Conservation (phyloP, 345 rosid species). For the Carallia brachiata region DNA sequence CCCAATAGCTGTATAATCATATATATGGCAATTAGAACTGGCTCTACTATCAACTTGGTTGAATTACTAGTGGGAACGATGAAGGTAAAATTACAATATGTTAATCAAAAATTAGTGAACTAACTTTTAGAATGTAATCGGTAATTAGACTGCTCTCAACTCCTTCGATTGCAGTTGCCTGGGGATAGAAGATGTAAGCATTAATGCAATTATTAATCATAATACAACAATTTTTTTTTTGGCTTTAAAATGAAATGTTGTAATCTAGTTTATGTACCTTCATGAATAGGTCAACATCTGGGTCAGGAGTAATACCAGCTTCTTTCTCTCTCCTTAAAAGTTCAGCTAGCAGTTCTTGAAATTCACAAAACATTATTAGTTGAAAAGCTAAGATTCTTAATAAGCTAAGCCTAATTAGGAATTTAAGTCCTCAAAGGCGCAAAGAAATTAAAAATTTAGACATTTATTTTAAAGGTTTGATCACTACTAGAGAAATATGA, state of each 20-base stretch:
- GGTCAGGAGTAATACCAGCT: slow-evolving; percentile 75
- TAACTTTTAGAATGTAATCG: slow-evolving; percentile 85
- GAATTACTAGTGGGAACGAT: too few species aligned
- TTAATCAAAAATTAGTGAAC: background rate
- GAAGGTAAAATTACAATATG: too few species aligned
- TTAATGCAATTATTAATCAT: background rate
- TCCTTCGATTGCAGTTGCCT: slow-evolving; percentile 76
- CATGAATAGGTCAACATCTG: slow-evolving; percentile 94
- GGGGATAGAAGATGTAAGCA: slow-evolving; percentile 1
- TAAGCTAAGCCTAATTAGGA: too few species aligned
- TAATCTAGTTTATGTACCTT: slow-evolving; percentile 40
- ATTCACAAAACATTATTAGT: too few species aligned
- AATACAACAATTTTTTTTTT: too few species aligned
- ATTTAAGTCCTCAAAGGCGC: too few species aligned
- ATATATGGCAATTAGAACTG: background rate
- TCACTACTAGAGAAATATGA: too few species aligned
- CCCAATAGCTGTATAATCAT: slow-evolving; percentile 59
- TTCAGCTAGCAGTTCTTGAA: slow-evolving; percentile 72
- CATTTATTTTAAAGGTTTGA: too few species aligned
- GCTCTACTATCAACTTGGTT: background rate
- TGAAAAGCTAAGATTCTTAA: too few species aligned
- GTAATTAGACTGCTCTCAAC: slow-evolving; percentile 77
- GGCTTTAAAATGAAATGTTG: too few species aligned
- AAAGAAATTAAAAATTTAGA: too few species aligned
- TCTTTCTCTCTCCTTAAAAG: slow-evolving; percentile 77